Evolutionary conservation across 192 early-diverging fungal genomes (phyloP), one percentile per base, ranked within the genome.

Genomic region (Rhizoclosmatium globosum): DNA sequence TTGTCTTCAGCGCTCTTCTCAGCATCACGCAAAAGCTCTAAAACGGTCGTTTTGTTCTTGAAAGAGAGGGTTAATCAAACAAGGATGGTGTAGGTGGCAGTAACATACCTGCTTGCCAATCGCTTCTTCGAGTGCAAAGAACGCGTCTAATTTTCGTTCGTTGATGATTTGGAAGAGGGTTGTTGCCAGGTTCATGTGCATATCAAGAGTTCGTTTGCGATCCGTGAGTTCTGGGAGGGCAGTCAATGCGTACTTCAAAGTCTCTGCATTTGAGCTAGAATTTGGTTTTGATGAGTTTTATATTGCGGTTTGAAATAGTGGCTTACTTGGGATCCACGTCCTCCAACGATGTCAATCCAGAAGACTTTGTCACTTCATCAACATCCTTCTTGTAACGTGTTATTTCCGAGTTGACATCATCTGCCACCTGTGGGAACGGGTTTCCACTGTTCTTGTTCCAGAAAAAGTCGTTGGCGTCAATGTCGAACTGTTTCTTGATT

Each of bases 121-220:
- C 15, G 90, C 86, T 81, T 99, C 97, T 82, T 99, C 97, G 82
- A 96, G 87, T 68, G 97, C 93, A 81, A 98, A 98, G 69, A 98
- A 94, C 0, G 91, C 92, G 78, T 99, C 97, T 61, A 99, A 82
- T 76, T 98, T 94, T 58, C 98, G 87, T 31, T 96, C 93, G 82
- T 96, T 94, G 84, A 99, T 98, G 31, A 86, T 85, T 38, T 94
- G 91, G 17, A 99, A 87, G 76, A 99, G 81, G 23, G 89, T 85
- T 2, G 97, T 99, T 2, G 97, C 97, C 66, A 99, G 94, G 80
- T 95, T 96, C 95, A 98, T 99, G 80, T 99, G 98, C 94, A 97
- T 97, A 81, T 99, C 98, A 39, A 99, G 85, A 15, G 93, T 92
- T 11, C 92, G 87, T 83, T 99, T 98, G 62, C 96, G 88, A 17